phyloP scores from a whole-genome alignment of 768 basidiomycete species.

The Trametes elegans region DNA sequence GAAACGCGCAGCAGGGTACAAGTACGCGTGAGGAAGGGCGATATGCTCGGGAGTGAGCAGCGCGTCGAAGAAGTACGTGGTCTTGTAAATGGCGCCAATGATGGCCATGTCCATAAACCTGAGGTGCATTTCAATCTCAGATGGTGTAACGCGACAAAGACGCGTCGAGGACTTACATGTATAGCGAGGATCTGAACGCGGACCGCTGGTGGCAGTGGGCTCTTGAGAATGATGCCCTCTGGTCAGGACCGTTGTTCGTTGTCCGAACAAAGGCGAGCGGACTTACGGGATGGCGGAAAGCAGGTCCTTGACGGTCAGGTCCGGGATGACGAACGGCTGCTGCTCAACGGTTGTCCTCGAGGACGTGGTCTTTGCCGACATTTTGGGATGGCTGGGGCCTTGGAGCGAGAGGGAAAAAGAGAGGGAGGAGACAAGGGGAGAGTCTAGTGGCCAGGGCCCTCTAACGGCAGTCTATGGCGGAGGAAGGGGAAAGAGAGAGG shows the following conservation, averaged over 20 bases:
- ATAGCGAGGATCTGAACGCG: slow-evolving; percentile 70
- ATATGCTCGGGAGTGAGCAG: slow-evolving; percentile 56
- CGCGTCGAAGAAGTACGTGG: slow-evolving; percentile 60
- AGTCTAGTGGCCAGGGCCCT: slow-evolving; percentile 13
- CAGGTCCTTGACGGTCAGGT: slow-evolving; percentile 85
- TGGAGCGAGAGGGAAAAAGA: slow-evolving; percentile 1
- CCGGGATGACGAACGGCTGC: slow-evolving; percentile 67
- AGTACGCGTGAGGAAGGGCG: slow-evolving; percentile 54
- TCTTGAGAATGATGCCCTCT: slow-evolving; percentile 34
- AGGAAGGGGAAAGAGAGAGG: slow-evolving; percentile 16
- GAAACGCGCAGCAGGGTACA: slow-evolving; percentile 61
- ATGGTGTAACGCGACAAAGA: slow-evolving; percentile 5
- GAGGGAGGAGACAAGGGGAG: background rate
- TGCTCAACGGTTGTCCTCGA: slow-evolving; percentile 45
- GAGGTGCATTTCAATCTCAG: slow-evolving; percentile 9
- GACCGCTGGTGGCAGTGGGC: slow-evolving; percentile 91
- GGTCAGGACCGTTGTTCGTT: background rate
- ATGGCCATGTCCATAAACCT: slow-evolving; percentile 76
- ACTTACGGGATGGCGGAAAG: slow-evolving; percentile 80
- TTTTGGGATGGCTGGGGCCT: slow-evolving; percentile 2
- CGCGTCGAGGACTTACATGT: slow-evolving; percentile 55
- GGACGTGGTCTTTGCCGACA: slow-evolving; percentile 18
- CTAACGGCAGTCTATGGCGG: slow-evolving; percentile 12
- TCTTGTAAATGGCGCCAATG: slow-evolving; percentile 67
- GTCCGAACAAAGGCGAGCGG: background rate